Evolutionary conservation across 345 rosid species (phyloP), one percentile per base, ranked within the genome.

Genomic region (Anacardium occidentale): DNA sequence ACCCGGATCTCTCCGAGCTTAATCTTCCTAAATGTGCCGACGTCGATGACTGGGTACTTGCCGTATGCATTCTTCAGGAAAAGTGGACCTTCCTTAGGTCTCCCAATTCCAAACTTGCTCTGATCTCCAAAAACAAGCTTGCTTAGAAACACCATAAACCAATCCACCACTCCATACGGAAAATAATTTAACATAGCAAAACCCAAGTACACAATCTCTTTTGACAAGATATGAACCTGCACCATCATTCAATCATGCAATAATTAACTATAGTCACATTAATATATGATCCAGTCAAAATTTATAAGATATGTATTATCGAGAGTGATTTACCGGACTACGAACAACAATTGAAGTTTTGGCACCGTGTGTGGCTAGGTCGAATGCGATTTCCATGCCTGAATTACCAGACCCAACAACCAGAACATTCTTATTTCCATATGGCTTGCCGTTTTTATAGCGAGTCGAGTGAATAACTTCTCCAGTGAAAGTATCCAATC

Each of bases 351-450:
- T 74, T 34, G 90, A 79, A 17, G 91, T 84, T 52, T 73, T 79
- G 45, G 87, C 94, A 17, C 85, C 92, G 25, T 79, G 81, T 71
- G 88, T 81, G 12, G 84, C 83, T 3, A 93, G 79, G 76, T 93
- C 97, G 2, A 83, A 79, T 3, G 91, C 85, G 58, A 93, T 88
- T 69, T 93, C 98, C 98, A 87, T 88, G 45, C 96, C 97, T 3
- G 98, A 93, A 70, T 91, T 91, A 7, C 98, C 98, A n/a, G 88
- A 82, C n/a, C 98, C 97, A 52, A 93, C 94, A 40, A 91, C 94
- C 80, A 91, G 73, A 70, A 92, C 94, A 8, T 78, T 69, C 78
- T 77, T 80, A 61, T 73, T 80, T 42, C 44, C 4, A 34, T 72
- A 90, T 24, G 72, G 77, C 75, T 67, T 76, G 26, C 96, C 94